These are phyloP conservation scores for Ilyonectria sp. DNA, from an alignment of 2,329 filamentous ascomycete genomes.

Conservation along the genomic window DNA sequence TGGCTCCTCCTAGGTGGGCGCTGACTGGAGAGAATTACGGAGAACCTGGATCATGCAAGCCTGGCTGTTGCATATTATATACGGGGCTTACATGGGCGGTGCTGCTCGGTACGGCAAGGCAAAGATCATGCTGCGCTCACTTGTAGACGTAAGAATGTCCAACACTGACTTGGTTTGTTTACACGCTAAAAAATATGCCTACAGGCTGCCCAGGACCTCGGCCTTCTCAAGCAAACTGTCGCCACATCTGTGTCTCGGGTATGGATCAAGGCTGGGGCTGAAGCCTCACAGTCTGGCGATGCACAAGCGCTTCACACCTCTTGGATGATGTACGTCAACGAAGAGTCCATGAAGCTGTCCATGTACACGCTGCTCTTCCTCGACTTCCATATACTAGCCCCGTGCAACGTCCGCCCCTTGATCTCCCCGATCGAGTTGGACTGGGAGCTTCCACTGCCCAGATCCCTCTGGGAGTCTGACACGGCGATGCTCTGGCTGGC, in stretches of 20 bases:
- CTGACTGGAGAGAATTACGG: slow-evolving; percentile 42
- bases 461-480: slow-evolving; percentile 50
- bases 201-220: slow-evolving; percentile 46
- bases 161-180: not conserved
- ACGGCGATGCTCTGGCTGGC: slow-evolving; percentile 47
- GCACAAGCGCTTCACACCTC: slow-evolving; percentile 36
- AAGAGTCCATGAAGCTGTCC: slow-evolving; percentile 51
- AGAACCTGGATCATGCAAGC: slow-evolving; percentile 48
- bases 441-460: slow-evolving; percentile 52
- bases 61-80: slow-evolving; percentile 50
- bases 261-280: slow-evolving; percentile 18
- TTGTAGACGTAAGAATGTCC: slow-evolving; percentile 46
- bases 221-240: slow-evolving; percentile 45
- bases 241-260: slow-evolving; percentile 35
- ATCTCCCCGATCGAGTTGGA: slow-evolving; percentile 52
- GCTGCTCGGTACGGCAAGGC: slow-evolving; percentile 43
- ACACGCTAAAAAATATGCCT: not conserved
- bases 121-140: slow-evolving; percentile 46
- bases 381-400: slow-evolving; percentile 49
- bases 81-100: slow-evolving; percentile 49
- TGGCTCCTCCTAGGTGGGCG: slow-evolving; percentile 38
- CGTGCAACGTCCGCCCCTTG: slow-evolving; percentile 50
- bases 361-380: slow-evolving; percentile 50
- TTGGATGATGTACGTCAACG: slow-evolving; percentile 47
- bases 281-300: slow-evolving; percentile 6